These are phyloP conservation scores for Plasmodium gallinaceum DNA, from an alignment of 169 alveolate genomes.

Conservation along the genomic window DNA sequence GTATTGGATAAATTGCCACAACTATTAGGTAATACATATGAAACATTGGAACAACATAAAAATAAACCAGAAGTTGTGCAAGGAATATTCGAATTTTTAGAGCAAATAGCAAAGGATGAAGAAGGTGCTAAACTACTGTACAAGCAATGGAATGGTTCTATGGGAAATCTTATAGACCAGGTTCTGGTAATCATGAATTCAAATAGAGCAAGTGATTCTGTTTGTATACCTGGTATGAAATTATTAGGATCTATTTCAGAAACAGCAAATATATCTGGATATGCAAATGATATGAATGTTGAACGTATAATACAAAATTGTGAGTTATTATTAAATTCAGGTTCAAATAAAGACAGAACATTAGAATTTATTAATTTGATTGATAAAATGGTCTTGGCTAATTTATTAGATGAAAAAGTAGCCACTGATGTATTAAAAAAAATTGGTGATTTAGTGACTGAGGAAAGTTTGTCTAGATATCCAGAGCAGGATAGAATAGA, in stretches of 20 bases:
- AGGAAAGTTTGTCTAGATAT: conserved; percentile 60
- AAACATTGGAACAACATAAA: conserved; percentile 81
- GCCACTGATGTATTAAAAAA: conserved; percentile 68
- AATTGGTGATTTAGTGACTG: conserved; percentile 42
- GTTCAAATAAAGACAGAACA: conserved; percentile 59
- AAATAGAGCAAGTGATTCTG: conserved; percentile 60
- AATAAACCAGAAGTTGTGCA: conserved; percentile 84
- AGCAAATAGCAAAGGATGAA: conserved; percentile 85
- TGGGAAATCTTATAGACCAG: conserved; percentile 54
- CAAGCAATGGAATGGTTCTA: conserved; percentile 47
- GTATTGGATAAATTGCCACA: conserved; percentile 79
- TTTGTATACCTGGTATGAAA: conserved; percentile 49
- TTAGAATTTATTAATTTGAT: conserved; percentile 55
- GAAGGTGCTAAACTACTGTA: conserved; percentile 81
- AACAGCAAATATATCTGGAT: conserved; percentile 53
- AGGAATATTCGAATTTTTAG: conserved; percentile 82
- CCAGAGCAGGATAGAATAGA: conserved; percentile 34
- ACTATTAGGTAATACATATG: conserved; percentile 79
- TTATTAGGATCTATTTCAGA: conserved; percentile 48
- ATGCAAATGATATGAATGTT: conserved; percentile 50
- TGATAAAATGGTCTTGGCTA: conserved; percentile 64
- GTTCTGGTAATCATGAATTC: conserved; percentile 52
- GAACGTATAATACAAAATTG: conserved; percentile 40
- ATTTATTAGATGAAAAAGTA: conserved; percentile 61
- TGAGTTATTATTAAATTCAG: conserved; percentile 43